phyloP scores from a whole-genome alignment of 1,139 yeast species.

The Meyerozyma smithsonii region DNA sequence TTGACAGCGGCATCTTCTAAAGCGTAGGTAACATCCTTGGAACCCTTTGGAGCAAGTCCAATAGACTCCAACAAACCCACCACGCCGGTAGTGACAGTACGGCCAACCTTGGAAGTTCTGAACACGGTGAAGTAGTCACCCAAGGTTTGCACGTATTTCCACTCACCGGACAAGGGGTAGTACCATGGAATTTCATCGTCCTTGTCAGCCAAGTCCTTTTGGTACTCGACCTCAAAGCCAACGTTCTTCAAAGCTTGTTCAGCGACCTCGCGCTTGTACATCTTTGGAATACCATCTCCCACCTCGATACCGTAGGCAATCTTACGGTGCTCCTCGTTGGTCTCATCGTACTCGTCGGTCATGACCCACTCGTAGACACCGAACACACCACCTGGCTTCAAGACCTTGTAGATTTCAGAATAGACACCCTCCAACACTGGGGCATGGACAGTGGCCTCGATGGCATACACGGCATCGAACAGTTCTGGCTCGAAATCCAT shows the following conservation, averaged over 20 bases:
- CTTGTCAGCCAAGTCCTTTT: constrained; percentile 77
- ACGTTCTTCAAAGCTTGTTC: constrained; percentile 78
- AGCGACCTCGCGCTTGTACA: constrained; percentile 85
- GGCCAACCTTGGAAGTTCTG: constrained; percentile 86
- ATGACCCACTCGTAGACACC: constrained; percentile 99
- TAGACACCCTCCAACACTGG: constrained; percentile 96
- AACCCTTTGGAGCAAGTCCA: constrained; percentile 92
- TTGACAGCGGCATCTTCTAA: constrained; percentile 96
- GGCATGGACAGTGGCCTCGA: constrained; percentile 98
- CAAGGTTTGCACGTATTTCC: constrained; percentile 77
- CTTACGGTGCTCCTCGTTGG: constrained; percentile 84
- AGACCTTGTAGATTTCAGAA: constrained; percentile 87
- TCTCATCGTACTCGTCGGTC: constrained; percentile 90
- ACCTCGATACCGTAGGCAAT: constrained; percentile 96
- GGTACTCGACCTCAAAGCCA: constrained; percentile 77
- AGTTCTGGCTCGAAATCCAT: constrained; percentile 90
- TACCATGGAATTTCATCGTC: constrained; percentile 95
- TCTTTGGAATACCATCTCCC: constrained; percentile 98
- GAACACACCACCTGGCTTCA: constrained; percentile 95
- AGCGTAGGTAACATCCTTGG: constrained; percentile 84
- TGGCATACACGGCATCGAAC: constrained; percentile 96
- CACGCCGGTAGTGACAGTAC: constrained; percentile 74
- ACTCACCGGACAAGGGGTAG: constrained; percentile 93
- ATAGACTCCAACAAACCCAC: constrained; percentile 78
- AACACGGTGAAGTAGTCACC: constrained; percentile 78